Conservation (phyloP, 164 flowering plant genomes). For the Vitis amurensis region DNA sequence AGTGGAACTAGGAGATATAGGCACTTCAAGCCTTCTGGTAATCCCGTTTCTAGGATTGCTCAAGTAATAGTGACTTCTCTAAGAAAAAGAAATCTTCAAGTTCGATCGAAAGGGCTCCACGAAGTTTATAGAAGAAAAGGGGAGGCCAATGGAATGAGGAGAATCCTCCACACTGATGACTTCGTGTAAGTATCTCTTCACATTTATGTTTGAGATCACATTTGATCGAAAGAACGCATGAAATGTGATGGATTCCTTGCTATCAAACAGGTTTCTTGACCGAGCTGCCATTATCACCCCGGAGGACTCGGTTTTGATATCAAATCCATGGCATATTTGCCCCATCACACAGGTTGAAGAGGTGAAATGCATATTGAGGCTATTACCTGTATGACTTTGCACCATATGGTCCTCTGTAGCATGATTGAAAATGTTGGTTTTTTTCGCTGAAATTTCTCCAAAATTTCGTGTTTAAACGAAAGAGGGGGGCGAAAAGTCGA, state of each 20-base stretch:
- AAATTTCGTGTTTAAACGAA: too few relatives aligned
- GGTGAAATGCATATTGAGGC: slow-evolving; percentile 43
- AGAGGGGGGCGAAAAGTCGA: too few relatives aligned
- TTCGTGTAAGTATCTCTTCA: slow-evolving; percentile 31
- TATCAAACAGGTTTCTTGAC: slow-evolving; percentile 38
- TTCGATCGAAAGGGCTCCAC: slow-evolving; percentile 38
- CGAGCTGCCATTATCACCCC: slow-evolving; percentile 36
- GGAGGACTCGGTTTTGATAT: slow-evolving; percentile 8
- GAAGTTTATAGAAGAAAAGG: slow-evolving; percentile 24
- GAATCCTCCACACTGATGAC: slow-evolving; percentile 39
- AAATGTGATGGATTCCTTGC: too few relatives aligned
- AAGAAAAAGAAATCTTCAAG: slow-evolving; percentile 28
- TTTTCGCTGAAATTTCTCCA: too few relatives aligned
- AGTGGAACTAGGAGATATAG: slow-evolving; percentile 37
- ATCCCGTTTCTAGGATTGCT: slow-evolving; percentile 45
- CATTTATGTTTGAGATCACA: background rate
- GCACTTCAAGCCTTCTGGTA: slow-evolving; percentile 45
- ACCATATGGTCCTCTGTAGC: slow-evolving; percentile 40
- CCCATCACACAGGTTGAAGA: slow-evolving; percentile 52
- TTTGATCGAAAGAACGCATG: background rate
- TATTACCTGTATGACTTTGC: slow-evolving; percentile 52
- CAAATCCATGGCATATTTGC: slow-evolving; percentile 45
- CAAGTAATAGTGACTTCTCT: slow-evolving; percentile 49
- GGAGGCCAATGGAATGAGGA: slow-evolving; percentile 27
- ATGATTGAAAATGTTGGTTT: too few relatives aligned